Base-by-base conservation (phyloP, 352 stramenopile species). In the Phytophthora sp. region DNA sequence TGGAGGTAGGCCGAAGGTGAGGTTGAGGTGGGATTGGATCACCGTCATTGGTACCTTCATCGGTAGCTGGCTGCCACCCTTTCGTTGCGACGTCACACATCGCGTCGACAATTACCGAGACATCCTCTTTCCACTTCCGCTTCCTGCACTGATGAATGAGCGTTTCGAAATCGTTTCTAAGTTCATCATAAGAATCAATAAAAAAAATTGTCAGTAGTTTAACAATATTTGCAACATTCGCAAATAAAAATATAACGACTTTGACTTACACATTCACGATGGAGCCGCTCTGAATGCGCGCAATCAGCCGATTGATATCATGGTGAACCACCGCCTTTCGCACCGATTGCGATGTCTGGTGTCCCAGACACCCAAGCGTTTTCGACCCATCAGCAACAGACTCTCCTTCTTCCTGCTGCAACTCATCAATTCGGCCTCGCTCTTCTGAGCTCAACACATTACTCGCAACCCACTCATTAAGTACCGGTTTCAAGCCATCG, bases 121-220 rank as follows among this genome's bases (percentile, higher is more conserved):
- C 69, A 45, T 90, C 79, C 29, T 93, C 77, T 38, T 89, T 91
- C 85, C 85, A 93, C 54, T 93, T 93, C 6, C 85, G 75, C 64
- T 93, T 93, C 12, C 85, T 83, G 53, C 85, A 93, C 44, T 93
- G 85, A 29, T 93, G 85, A 35, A 93, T 88, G 15, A 93, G 67
- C 26, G 85, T 93, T 65, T 93, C 85, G 45, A 91, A 93, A 56
- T 93, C 85, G 50, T 87, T 88, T 16, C 85, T 93, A 59, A 13
- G 35, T 50, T 52, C 23, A 18, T 24, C 30, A 56, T n/a, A 41
- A 49, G 4, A 38, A 11, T 2, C 16, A 50, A 41, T n/a, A 24
- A 39, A n/a, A 31, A 30, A 13, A 12, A 52, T 9, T 36, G 6
- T 23, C 24, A 49, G n/a, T n/a, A n/a, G n/a, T n/a, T n/a, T n/a